Percentiles rank a stretch among this genome's conserved stretches.
These are phyloP conservation scores for Draba incana DNA, from an alignment of 345 rosid genomes.

Conservation along the genomic window DNA sequence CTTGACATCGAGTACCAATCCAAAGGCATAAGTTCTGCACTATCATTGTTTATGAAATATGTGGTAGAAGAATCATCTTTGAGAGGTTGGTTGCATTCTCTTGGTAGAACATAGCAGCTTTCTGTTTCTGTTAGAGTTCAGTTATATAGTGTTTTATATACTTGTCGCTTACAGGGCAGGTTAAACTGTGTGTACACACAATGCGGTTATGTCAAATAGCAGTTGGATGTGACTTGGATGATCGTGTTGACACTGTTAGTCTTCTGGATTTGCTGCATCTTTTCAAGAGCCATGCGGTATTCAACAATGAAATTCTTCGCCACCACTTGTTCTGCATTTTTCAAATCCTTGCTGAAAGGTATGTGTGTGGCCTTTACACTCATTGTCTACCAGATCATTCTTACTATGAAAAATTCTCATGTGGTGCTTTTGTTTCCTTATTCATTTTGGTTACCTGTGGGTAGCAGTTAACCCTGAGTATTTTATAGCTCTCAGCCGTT, in stretches of 20 bases:
- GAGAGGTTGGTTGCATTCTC: conserved; percentile 63
- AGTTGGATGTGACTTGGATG: conserved; percentile 51
- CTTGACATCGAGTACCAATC: conserved; percentile 85
- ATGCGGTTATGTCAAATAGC: conserved; percentile 80
- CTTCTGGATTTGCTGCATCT: conserved; percentile 70
- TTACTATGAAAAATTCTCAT: conserved; percentile 11
- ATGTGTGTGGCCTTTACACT: conserved; percentile 34
- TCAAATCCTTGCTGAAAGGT: conserved; percentile 90
- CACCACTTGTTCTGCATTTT: conserved; percentile 85
- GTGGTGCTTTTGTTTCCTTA: conserved; percentile 24
- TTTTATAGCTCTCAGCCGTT: conserved; percentile 21
- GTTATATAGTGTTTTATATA: conserved; percentile 14
- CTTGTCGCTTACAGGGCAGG: conserved; percentile 70
- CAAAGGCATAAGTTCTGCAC: conserved; percentile 80
- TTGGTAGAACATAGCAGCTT: conserved; percentile 12
- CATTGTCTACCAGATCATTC: conserved; percentile 19
- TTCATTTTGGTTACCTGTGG: conserved; percentile 20
- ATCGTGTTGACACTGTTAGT: conserved; percentile 52
- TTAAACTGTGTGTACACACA: conserved; percentile 70
- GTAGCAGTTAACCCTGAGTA: conserved; percentile 3
- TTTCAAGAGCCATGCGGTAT: conserved; percentile 69
- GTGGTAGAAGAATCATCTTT: conserved; percentile 78
- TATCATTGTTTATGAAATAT: conserved; percentile 65
- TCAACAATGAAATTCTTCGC: conserved; percentile 77
- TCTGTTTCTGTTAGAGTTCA: conserved; percentile 18